phyloP scores from a whole-genome alignment of 495 filamentous ascomycete species.

The Xylaria intraflava region DNA sequence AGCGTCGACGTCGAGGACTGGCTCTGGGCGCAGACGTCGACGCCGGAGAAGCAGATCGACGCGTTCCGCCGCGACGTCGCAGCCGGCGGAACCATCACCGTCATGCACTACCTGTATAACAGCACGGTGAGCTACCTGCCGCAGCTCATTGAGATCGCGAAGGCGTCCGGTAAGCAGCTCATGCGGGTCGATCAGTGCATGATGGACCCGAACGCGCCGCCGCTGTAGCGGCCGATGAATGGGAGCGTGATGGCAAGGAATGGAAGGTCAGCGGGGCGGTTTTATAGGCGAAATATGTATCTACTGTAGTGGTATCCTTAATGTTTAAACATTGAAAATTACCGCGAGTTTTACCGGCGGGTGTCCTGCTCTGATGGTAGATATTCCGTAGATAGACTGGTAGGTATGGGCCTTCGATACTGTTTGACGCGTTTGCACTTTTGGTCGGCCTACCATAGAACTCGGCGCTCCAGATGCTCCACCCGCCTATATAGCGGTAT shows the following conservation, averaged over 20 bases:
- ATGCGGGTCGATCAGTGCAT: constrained; percentile 79
- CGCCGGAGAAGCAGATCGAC: constrained; percentile 67
- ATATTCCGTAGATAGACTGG: no score
- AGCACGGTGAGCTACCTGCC: constrained; percentile 60
- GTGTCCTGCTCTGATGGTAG: no score
- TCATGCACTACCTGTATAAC: constrained; percentile 70
- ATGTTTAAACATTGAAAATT: no score
- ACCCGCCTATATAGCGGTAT: no score
- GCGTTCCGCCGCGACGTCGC: constrained; percentile 64
- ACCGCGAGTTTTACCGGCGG: no score
- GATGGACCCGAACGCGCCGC: constrained; percentile 61
- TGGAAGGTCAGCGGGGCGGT: no score
- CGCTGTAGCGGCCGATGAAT: constrained; percentile 26
- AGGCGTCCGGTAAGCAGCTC: constrained; percentile 56
- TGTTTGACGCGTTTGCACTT: no score
- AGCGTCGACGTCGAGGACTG: constrained; percentile 75
- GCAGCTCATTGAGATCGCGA: constrained; percentile 64
- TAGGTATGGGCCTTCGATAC: no score
- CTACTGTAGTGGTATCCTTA: no score
- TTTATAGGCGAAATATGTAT: no score
- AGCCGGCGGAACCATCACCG: constrained; percentile 63
- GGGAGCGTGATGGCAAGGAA: not conserved
- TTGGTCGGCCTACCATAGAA: no score
- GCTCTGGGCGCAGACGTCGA: constrained; percentile 58
- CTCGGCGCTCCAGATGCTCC: no score